Conservation (phyloP, 148 eudicot species). For the Silene uniflora region DNA sequence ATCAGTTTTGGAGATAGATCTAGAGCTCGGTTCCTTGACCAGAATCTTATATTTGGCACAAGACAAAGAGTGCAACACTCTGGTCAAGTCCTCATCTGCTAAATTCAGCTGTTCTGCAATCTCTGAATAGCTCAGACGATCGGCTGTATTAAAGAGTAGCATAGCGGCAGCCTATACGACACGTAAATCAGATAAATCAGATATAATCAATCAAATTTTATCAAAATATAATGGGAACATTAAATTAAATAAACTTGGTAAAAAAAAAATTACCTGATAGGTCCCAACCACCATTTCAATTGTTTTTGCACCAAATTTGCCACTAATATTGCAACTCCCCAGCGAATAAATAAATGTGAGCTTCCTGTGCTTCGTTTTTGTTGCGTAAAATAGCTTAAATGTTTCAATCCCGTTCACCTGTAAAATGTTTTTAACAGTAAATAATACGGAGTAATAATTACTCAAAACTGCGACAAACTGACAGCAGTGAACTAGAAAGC, state of each 20-base stretch:
- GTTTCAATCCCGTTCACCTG: slow-evolving; percentile 78
- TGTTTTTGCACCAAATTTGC: slow-evolving; percentile 41
- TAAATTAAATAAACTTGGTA: background rate
- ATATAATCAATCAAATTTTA: background rate
- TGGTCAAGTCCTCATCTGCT: slow-evolving; percentile 34
- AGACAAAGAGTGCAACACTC: slow-evolving; percentile 43
- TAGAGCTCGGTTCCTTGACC: slow-evolving; percentile 35
- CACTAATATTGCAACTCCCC: slow-evolving; percentile 38
- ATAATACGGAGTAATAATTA: background rate
- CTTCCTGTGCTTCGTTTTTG: slow-evolving; percentile 75
- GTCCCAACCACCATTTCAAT: slow-evolving; percentile 37
- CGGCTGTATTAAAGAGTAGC: slow-evolving; percentile 40
- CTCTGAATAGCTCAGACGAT: slow-evolving; percentile 34
- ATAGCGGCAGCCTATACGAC: slow-evolving; percentile 40
- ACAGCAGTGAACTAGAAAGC: background rate
- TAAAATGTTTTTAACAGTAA: slow-evolving; percentile 8
- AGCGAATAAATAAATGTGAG: slow-evolving; percentile 69
- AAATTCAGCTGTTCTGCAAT: slow-evolving; percentile 35
- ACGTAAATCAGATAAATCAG: background rate
- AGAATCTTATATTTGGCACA: slow-evolving; percentile 45
- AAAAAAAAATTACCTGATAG: slow-evolving; percentile 32
- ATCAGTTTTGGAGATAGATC: slow-evolving; percentile 32
- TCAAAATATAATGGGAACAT: background rate
- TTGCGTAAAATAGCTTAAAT: slow-evolving; percentile 68
- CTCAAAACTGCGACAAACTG: background rate